Evolutionary conservation across 805 yeast genomes (phyloP).

Genomic region (Lachancea thermotolerans): DNA sequence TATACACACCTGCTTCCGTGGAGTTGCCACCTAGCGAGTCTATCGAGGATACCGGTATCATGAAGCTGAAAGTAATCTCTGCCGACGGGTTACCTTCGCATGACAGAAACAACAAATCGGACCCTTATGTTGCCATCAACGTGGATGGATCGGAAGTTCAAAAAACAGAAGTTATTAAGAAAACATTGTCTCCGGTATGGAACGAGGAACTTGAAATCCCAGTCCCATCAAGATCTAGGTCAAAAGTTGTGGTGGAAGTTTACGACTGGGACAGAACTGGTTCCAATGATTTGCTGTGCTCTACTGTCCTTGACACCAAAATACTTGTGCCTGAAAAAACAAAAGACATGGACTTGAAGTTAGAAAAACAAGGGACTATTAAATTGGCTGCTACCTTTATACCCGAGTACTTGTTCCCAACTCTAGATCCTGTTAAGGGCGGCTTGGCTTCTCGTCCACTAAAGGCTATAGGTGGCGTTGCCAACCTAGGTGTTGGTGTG

Average conservation of each 20-base stretch:
- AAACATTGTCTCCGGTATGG: conserved; percentile 69
- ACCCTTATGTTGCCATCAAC: conserved; percentile 53
- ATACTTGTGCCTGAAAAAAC: conserved; percentile 40
- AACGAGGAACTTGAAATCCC: conserved; percentile 58
- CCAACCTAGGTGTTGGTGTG: conserved; percentile 25
- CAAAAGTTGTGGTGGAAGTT: conserved; percentile 42
- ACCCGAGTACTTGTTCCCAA: conserved; percentile 67
- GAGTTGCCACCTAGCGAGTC: conserved; percentile 53
- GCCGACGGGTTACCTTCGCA: conserved; percentile 51
- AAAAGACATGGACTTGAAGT: conserved; percentile 41
- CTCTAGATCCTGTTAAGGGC: conserved; percentile 38
- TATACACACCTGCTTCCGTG: conserved; percentile 53
- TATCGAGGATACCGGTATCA: conserved; percentile 59
- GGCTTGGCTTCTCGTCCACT: conserved; percentile 41
- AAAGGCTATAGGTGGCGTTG: conserved; percentile 36
- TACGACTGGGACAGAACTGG: conserved; percentile 80
- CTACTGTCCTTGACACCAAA: conserved; percentile 43
- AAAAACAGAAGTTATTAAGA: conserved; percentile 58
- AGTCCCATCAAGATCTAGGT: conserved; percentile 55
- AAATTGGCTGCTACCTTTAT: conserved; percentile 46
- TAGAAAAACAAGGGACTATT: conserved; percentile 63
- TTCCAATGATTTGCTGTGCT: conserved; percentile 54
- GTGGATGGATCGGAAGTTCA: conserved; percentile 48
- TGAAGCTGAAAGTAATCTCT: conserved; percentile 49
- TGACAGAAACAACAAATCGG: conserved; percentile 72